Evolutionary conservation across 371 early-diverging fungal species (phyloP).

Genomic region (Mortierella sp.): DNA sequence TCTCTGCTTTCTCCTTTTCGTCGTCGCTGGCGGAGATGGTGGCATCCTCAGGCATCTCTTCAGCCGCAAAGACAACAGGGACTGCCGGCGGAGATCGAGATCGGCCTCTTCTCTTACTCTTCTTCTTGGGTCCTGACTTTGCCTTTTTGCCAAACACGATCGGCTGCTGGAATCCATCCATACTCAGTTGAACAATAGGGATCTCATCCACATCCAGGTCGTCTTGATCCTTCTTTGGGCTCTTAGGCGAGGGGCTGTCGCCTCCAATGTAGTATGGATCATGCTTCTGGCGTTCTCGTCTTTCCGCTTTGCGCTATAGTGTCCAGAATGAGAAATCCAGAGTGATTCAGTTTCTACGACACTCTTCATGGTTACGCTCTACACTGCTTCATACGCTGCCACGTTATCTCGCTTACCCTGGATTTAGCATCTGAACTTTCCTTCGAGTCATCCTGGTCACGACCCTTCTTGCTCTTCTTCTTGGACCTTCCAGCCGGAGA

Average conservation of each 20-base stretch:
- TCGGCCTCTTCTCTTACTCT: slow-evolving; percentile 55
- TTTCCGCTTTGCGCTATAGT: slow-evolving; percentile 65
- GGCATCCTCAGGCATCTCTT: slow-evolving; percentile 77
- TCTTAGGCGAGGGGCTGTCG: slow-evolving; percentile 16
- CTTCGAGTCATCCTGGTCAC: slow-evolving; percentile 34
- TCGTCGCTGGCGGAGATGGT: slow-evolving; percentile 62
- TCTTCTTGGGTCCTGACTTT: slow-evolving; percentile 45
- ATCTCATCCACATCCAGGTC: slow-evolving; percentile 83
- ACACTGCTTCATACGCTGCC: no score
- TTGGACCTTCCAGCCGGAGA: slow-evolving; percentile 40
- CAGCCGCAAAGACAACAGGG: slow-evolving; percentile 66
- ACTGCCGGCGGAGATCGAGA: slow-evolving; percentile 55
- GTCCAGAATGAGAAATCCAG: background rate
- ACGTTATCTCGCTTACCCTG: slow-evolving; percentile 33
- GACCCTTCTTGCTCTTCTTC: slow-evolving; percentile 55
- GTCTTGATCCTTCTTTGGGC: slow-evolving; percentile 46
- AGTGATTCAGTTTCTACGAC: no score
- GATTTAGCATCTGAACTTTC: slow-evolving; percentile 38
- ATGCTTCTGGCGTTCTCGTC: slow-evolving; percentile 68
- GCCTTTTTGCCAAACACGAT: slow-evolving; percentile 37
- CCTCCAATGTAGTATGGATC: slow-evolving; percentile 83
- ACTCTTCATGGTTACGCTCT: no score
- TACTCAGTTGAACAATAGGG: slow-evolving; percentile 79
- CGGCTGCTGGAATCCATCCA: slow-evolving; percentile 66
- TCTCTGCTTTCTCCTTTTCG: slow-evolving; percentile 7